Evolutionary conservation across 331 rosid species (phyloP), one percentile per base, ranked within the genome.

Genomic region (Pyracantha coccinea): DNA sequence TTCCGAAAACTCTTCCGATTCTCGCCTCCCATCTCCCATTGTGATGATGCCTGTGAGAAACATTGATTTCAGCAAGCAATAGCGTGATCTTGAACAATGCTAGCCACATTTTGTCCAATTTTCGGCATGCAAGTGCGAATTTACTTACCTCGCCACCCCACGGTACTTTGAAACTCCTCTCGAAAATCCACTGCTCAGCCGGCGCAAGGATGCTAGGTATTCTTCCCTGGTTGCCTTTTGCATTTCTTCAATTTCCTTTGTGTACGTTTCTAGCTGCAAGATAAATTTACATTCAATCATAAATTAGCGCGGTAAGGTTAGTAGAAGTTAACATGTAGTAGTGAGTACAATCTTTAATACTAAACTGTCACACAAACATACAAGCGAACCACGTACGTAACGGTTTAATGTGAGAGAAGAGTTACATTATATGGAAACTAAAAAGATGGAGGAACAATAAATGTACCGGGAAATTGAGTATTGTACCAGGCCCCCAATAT

Each of bases 21-120:
- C 98, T 80, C 16, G 98, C 98, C 82, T 94, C 98, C 98, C 98
- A 94, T 15, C 98, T 84, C 0, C 97, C 97, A 35, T 93, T 93
- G 63, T 93, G 97, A 66, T 94, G 98, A 86, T 94, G 98, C 77
- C 98, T 92, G 71, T 47, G 45, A 31, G 77, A 68, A 60, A 60
- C 13, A 41, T 41, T 0, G 15, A 41, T 3, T 41, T 41, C 15
- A 41, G 47, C 15, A 41, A 38, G 44, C 1, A 38, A 38, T 4
- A 9, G 13, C 44, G 44, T 38, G 44, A 9, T 38, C 44, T 9
- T 2, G 44, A 38, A 41, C 47, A 41, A 41, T 41, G 5, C 0
- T 11, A 11, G 47, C 47, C 2, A 41, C 14, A 41, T 41, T 41
- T 41, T 41, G 47, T 1, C 24, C 59, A 58, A 58, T 58, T 23